Conservation (phyloP, 768 basidiomycete species). For the Clavulina sp. region DNA sequence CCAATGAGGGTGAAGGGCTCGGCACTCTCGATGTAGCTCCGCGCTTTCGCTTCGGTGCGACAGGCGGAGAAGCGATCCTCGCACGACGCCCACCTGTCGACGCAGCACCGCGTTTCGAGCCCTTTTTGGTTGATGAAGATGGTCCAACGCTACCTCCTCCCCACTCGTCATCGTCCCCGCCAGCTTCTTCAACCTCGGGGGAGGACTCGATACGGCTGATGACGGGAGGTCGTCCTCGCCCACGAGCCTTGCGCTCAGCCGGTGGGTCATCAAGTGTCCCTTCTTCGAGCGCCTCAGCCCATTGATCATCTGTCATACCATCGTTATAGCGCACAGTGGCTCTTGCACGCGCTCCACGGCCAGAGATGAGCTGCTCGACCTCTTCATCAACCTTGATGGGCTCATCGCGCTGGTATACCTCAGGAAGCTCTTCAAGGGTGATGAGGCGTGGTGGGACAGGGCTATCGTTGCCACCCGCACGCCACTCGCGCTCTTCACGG, state of each 20-base stretch:
- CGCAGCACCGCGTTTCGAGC: slow-evolving; percentile 42
- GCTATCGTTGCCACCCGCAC: slow-evolving; percentile 53
- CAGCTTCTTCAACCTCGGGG: neutral
- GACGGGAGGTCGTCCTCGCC: slow-evolving; percentile 3
- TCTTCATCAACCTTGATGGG: slow-evolving; percentile 33
- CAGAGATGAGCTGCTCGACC: slow-evolving; percentile 44
- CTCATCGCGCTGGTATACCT: slow-evolving; percentile 75
- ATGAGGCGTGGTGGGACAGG: slow-evolving; percentile 64
- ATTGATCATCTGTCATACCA: slow-evolving; percentile 85
- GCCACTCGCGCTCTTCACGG: slow-evolving; percentile 47
- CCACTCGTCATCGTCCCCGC: neutral
- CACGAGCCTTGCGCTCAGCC: slow-evolving; percentile 13
- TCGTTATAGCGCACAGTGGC: slow-evolving; percentile 85
- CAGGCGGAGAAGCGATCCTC: slow-evolving; percentile 8
- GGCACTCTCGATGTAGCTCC: slow-evolving; percentile 38
- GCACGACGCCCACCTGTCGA: slow-evolving; percentile 23
- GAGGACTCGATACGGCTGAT: slow-evolving; percentile 2
- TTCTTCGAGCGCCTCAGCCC: slow-evolving; percentile 39
- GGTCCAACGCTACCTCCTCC: neutral
- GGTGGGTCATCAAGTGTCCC: slow-evolving; percentile 17
- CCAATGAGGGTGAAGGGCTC: slow-evolving; percentile 58
- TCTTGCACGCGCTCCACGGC: slow-evolving; percentile 70
- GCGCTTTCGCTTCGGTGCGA: slow-evolving; percentile 51
- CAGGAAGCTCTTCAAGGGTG: slow-evolving; percentile 75
- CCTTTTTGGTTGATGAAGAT: slow-evolving; percentile 15